Conservation (phyloP, 2,329 filamentous ascomycete species). For the Xenoacremonium recifei region DNA sequence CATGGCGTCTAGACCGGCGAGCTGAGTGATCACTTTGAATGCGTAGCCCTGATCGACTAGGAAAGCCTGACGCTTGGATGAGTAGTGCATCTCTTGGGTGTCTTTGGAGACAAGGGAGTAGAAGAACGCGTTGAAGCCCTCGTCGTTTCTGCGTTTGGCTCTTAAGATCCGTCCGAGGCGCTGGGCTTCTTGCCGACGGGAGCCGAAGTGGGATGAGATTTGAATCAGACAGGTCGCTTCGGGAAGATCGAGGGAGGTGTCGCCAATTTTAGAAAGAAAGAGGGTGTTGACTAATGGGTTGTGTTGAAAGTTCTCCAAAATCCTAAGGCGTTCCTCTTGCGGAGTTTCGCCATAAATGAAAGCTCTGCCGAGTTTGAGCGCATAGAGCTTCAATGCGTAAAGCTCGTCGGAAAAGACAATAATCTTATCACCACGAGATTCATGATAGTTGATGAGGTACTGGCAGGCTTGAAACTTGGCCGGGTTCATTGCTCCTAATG, state of each 20-base stretch:
- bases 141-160: slow-evolving; percentile 88
- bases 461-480: slow-evolving; percentile 91
- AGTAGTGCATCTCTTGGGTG: slow-evolving; percentile 83
- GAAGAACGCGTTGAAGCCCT: slow-evolving; percentile 96
- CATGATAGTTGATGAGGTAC: slow-evolving; percentile 91
- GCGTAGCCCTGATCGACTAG: slow-evolving; percentile 92
- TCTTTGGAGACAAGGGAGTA: slow-evolving; percentile 93
- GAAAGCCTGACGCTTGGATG: slow-evolving; percentile 87
- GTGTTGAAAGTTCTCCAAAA: slow-evolving; percentile 88
- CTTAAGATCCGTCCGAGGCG: slow-evolving; percentile 83
- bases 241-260: slow-evolving; percentile 88
- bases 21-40: slow-evolving; percentile 91
- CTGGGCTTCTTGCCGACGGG: slow-evolving; percentile 89
- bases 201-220: slow-evolving; percentile 92
- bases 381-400: slow-evolving; percentile 79
- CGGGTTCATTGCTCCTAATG: slow-evolving; percentile 87
- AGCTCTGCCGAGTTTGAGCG: slow-evolving; percentile 73
- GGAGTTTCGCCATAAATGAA: slow-evolving; percentile 85
- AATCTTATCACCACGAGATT: slow-evolving; percentile 87
- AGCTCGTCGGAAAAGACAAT: slow-evolving; percentile 97
- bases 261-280: slow-evolving; percentile 92
- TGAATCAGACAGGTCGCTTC: slow-evolving; percentile 94
- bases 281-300: slow-evolving; percentile 84
- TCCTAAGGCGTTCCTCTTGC: slow-evolving; percentile 76
- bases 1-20: slow-evolving; percentile 78